A percentile compares a stretch with the other conserved stretches of the same genome.
Conservation (phyloP, 139 green algal species). For the Volvox reticuliferus region DNA sequence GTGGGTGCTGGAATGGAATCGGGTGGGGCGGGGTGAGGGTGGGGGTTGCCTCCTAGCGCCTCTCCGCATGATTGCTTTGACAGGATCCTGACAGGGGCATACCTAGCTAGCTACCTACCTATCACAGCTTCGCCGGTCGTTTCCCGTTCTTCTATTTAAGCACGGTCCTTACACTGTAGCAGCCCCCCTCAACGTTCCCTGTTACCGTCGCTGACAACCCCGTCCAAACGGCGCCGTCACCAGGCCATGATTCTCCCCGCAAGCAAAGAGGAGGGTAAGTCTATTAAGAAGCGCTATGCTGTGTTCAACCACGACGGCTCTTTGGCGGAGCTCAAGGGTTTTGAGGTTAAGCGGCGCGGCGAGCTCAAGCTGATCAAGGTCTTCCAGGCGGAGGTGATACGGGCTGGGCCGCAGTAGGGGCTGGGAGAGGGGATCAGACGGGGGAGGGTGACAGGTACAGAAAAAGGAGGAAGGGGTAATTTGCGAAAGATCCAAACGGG, state of each 20-base stretch:
- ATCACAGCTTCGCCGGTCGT: not conserved
- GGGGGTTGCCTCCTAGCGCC: too few species aligned
- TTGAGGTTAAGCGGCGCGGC: slow-evolving; percentile 96
- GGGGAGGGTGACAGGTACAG: too few species aligned
- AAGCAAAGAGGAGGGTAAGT: slow-evolving; percentile 96
- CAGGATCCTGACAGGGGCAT: too few species aligned
- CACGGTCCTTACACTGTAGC: not conserved
- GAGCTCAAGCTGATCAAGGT: slow-evolving; percentile 99
- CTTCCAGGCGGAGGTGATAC: slow-evolving; percentile 88
- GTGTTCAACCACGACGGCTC: slow-evolving; percentile 95
- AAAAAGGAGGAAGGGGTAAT: too few species aligned
- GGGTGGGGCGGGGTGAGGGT: too few species aligned
- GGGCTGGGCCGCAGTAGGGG: not conserved
- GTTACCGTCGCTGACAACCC: too few species aligned
- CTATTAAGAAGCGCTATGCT: slow-evolving; percentile 99
- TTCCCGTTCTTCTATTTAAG: not conserved
- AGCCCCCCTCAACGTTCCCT: not conserved
- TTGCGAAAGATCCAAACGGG: too few species aligned
- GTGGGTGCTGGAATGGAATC: slow-evolving; percentile 48
- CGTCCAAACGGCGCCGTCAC: too few species aligned
- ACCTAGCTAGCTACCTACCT: too few species aligned
- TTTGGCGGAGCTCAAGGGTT: slow-evolving; percentile 97
- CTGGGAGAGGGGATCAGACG: not conserved
- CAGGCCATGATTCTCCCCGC: slow-evolving; percentile 96
- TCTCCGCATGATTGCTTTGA: too few species aligned